Evolutionary conservation across 352 stramenopile genomes (phyloP).

Genomic region (Globisporangium spinosum): DNA sequence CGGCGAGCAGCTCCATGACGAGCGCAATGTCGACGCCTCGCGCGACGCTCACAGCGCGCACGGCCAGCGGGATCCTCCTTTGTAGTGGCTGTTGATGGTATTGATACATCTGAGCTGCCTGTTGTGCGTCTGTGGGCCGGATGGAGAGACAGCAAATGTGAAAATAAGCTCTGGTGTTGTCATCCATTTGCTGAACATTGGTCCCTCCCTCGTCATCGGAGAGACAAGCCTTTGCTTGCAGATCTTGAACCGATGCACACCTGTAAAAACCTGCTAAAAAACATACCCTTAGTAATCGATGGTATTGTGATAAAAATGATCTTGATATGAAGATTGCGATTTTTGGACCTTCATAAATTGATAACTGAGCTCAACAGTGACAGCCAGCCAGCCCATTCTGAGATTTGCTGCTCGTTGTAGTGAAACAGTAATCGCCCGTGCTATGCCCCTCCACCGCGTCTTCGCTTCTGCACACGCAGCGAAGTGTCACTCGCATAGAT

Average conservation of each 20-base stretch:
- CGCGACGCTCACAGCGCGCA: constrained; percentile 38
- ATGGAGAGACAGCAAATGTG: neutral
- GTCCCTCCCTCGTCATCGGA: neutral
- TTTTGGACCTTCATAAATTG: neutral
- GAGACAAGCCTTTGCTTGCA: neutral
- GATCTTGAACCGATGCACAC: constrained; percentile 1
- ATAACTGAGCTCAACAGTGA: neutral
- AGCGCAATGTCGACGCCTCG: constrained; percentile 38
- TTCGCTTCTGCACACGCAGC: neutral
- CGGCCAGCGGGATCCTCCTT: constrained; percentile 34
- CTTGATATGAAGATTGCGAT: neutral
- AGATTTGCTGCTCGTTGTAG: neutral
- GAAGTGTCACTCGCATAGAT: neutral
- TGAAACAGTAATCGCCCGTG: neutral
- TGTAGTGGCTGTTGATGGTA: neutral
- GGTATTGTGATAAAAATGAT: neutral
- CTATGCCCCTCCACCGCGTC: neutral
- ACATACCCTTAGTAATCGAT: neutral
- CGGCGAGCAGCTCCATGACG: constrained; percentile 39
- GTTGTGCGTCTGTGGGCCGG: neutral
- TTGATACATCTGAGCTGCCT: neutral
- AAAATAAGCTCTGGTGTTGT: neutral
- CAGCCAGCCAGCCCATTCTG: neutral
- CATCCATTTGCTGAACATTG: neutral
- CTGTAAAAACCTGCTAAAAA: neutral